Percentiles rank a stretch among this genome's conserved stretches.
These are phyloP conservation scores for Chaetomiaceae sp. DNA, from an alignment of 2,329 filamentous ascomycete genomes.

Conservation along the genomic window DNA sequence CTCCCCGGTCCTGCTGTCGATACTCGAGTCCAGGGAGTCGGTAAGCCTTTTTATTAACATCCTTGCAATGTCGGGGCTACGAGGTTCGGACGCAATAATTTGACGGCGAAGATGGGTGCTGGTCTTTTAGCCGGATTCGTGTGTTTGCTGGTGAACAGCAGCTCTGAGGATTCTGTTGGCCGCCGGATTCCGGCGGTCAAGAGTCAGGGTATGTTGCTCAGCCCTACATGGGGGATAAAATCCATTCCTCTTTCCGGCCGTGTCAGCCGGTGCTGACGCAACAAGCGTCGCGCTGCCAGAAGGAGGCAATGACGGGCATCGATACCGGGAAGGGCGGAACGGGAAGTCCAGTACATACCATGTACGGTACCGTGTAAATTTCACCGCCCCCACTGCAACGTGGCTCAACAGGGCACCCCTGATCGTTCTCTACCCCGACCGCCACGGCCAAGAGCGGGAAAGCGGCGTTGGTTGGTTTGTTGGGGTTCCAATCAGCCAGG, in stretches of 20 bases:
- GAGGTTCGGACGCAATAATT: conserved; percentile 4
- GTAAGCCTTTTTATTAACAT: not conserved
- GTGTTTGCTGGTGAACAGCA: not conserved
- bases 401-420: conserved; percentile 18
- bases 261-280: conserved; percentile 2
- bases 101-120: not conserved
- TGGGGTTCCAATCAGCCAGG: conserved; percentile 2
- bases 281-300: not conserved
- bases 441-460: conserved; percentile 3
- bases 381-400: conserved; percentile 22
- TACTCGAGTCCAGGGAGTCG: not conserved
- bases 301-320: conserved; percentile 22
- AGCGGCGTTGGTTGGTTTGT: not conserved
- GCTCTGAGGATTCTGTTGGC: conserved; percentile 2
- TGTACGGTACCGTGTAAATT: conserved; percentile 1
- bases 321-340: conserved; percentile 24
- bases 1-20: not conserved
- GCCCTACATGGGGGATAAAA: conserved; percentile 15
- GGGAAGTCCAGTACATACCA: conserved; percentile 19
- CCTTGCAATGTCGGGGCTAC: not conserved
- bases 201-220: conserved; percentile 14
- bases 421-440: not conserved
- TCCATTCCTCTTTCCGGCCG: not conserved
- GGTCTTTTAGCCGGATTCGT: conserved; percentile 7
- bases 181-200: conserved; percentile 15